These are phyloP conservation scores for Cicer chorassanicum DNA, from an alignment of 306 rosid genomes.

Conservation along the genomic window DNA sequence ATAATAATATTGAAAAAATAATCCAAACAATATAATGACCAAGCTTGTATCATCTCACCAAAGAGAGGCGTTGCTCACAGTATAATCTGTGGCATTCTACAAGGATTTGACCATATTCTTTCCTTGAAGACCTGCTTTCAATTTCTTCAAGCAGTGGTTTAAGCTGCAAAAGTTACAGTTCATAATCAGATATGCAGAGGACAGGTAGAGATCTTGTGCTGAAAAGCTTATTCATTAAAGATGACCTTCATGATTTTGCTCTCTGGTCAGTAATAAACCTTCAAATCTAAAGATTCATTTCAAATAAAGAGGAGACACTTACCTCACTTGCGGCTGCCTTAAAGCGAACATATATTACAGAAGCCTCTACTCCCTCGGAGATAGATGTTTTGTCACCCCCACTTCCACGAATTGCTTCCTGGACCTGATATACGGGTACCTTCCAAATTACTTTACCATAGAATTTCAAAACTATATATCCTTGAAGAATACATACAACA, in stretches of 20 bases:
- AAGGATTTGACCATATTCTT: slow-evolving; percentile 87
- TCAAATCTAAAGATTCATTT: slow-evolving; percentile 28
- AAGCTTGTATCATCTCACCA: slow-evolving; percentile 71
- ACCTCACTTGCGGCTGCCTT: slow-evolving; percentile 99
- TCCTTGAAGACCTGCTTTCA: slow-evolving; percentile 94
- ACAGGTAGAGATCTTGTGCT: slow-evolving; percentile 18
- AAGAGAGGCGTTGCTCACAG: slow-evolving; percentile 93
- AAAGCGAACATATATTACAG: slow-evolving; percentile 95
- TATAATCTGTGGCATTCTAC: slow-evolving; percentile 93
- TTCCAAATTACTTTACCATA: slow-evolving; percentile 33
- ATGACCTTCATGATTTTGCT: slow-evolving; percentile 21
- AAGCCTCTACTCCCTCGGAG: slow-evolving; percentile 98
- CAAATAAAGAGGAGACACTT: slow-evolving; percentile 38
- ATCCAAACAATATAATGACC: slow-evolving; percentile 40
- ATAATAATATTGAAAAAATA: slow-evolving; percentile 17
- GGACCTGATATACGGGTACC: slow-evolving; percentile 70
- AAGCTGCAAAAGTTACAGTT: slow-evolving; percentile 66
- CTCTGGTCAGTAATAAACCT: slow-evolving; percentile 29
- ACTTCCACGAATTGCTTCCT: slow-evolving; percentile 81
- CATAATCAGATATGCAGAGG: slow-evolving; percentile 42
- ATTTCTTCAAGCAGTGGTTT: slow-evolving; percentile 88
- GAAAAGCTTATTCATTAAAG: slow-evolving; percentile 35
- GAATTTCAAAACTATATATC: slow-evolving; percentile 22
- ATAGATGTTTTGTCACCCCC: slow-evolving; percentile 71
- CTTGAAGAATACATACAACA: slow-evolving; percentile 11